A percentile compares a stretch with the other conserved stretches of the same genome.
Conservation (phyloP, 2,329 filamentous ascomycete genomes). For the Aphanoascus verrucosus region DNA sequence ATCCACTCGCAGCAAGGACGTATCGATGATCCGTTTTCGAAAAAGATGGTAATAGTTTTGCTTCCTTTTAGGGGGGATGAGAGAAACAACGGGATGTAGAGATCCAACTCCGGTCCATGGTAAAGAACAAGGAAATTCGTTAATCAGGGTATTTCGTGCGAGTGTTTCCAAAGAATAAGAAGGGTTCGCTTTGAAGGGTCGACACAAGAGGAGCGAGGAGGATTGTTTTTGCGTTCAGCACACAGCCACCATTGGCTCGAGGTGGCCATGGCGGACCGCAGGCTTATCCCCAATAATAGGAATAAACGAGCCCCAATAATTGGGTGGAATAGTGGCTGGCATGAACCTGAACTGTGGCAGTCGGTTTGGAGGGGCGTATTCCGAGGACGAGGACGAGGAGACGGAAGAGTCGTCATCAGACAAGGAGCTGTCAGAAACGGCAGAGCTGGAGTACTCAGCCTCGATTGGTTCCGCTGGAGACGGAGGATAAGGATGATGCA, state of each 20-base stretch:
- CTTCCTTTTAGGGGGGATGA: background rate
- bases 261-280: conserved; percentile 20
- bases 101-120: conserved; percentile 7
- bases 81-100: background rate
- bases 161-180: background rate
- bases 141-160: conserved; percentile 1
- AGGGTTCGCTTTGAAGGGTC: background rate
- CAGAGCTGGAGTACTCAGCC: conserved; percentile 31
- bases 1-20: background rate
- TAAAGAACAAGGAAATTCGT: conserved; percentile 10
- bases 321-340: conserved; percentile 22
- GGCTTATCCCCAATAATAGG: conserved; percentile 25
- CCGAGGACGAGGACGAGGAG: conserved; percentile 26
- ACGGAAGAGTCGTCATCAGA: conserved; percentile 30
- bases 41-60: background rate
- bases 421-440: conserved; percentile 31
- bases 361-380: conserved; percentile 24
- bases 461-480: conserved; percentile 27
- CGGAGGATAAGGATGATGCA: conserved; percentile 29
- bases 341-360: conserved; percentile 22
- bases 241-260: conserved; percentile 19
- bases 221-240: conserved; percentile 13
- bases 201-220: background rate
- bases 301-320: conserved; percentile 21
- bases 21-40: background rate